Evolutionary conservation across 1,284 basidiomycete genomes (phyloP), one percentile per base, ranked within the genome.

Genomic region (Rhodotorula sp.): DNA sequence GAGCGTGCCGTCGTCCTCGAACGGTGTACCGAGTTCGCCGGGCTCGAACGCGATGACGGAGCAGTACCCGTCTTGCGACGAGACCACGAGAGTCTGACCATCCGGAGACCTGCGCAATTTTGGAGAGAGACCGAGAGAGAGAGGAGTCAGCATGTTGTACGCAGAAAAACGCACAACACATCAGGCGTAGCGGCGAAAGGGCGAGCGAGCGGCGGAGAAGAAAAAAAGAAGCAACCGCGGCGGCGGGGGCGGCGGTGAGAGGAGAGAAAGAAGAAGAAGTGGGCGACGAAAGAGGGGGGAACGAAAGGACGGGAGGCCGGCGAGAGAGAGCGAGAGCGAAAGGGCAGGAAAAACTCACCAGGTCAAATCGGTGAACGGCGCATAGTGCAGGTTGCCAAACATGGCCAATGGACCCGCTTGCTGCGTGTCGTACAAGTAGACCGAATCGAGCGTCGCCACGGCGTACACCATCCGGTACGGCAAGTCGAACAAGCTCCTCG

Each of bases 391-490:
- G 79, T 97, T 97, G 65, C 90, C 92, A 79, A 99, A 87, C 78
- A 98, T 85, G 80, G 93, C 95, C 57, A 98, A 87, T 0, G 95
- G 97, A 0, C 90, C 88, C 1, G 92, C 86, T 83, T 99, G 95
- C 81, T 99, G 95, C 5, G 95, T 98, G 81, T 99, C 95, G 81
- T 99, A 95, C 68, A 99, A 90, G 66, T 92, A 87, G 31, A 99
- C 89, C 1, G 92, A 90, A 80, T 99, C 95, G 87, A 95, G 97
- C 34, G 95, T 98, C 57, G 94, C 92, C 15, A 99, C 92, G 0
- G 97, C 94, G 79, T 92, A 99, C 56, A 98, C 82, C 89, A 98
- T 92, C 60, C 95, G 86, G 80, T 98, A 97, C 1, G 94, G 92
- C 63, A 98, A 82, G 18, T 91, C 88, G 80, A 99, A 97, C 12